Evolutionary conservation across 1,284 basidiomycete genomes (phyloP), one percentile per base, ranked within the genome.

Genomic region (Calocybe gambosa): DNA sequence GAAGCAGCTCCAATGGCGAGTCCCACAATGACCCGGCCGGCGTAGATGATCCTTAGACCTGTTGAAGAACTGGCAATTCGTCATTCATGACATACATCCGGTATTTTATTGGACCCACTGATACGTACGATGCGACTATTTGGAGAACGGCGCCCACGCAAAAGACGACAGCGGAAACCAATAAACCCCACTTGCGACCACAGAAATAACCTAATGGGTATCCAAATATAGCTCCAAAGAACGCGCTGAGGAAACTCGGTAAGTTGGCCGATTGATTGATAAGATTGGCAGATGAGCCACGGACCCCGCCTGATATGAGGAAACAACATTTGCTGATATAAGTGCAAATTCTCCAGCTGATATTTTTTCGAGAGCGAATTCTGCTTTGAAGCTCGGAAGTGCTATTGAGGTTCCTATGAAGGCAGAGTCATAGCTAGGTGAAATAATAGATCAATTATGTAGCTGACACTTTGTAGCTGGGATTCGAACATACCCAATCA

Each of bases 291-390:
- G 25, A 10, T 5, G 5, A 5, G 15, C 42, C 31, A n/a, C 39
- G 38, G 9, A 64, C 56, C 64, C 66, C 7, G 64, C 71, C 56
- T 74, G 74, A 57, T 69, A 76, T 20, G 67, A 61, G n/a, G 72
- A 72, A 8, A 74, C 70, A 20, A 75, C 67, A 54, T 75, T 75
- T 6, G 69, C 68, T 6, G 65, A 68, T 35, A 68, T 63, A 28
- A 62, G 45, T 26, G 67, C 64, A 42, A 67, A 58, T 42, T 67
- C 51, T 1, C 49, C 48, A 0, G 65, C 57, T n/a, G 58, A 58
- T 50, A 66, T 62, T 1, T 55, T 55, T 18, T 57, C 55, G 13
- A 70, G 61, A 2, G 64, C 62, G 52, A 77, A 74, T 31, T 69
- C 67, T 15, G 50, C 49, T 43, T 66, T 65, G 62, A 77, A 77